Evolutionary conservation across 2,329 filamentous ascomycete genomes (phyloP), one percentile per base, ranked within the genome.

Genomic region (Epichloe uncinata): DNA sequence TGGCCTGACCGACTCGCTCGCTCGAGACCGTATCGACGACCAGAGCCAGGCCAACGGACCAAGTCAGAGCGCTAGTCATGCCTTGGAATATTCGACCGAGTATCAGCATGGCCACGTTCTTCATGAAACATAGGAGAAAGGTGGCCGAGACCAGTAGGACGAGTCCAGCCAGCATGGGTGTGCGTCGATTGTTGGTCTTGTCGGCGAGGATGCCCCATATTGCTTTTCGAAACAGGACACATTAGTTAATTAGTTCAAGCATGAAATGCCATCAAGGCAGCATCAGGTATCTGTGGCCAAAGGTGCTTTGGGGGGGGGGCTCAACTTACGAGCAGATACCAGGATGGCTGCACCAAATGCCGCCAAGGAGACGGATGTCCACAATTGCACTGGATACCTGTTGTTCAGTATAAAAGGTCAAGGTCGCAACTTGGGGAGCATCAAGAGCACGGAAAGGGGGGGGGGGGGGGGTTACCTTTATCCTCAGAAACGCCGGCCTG

Each of bases 131-230:
- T 37, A 67, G 56, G 20, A 66, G 56, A 4, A 62, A 46, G 7
- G 64, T 66, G 13, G 64, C 57, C 11, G 57, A 61, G 42, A 53
- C 50, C 15, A 67, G 48, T 18, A 62, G 49, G 2, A 64, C 26
- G 9, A 67, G 58, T 22, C 64, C 64, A 35, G 57, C 50, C 40
- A 67, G 58, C 64, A 67, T 65, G 20, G 63, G 64, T 2, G 59
- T 45, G 26, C 59, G 59, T 12, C 64, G 62, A 45, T 62, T 61
- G 40, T 60, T 60, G 37, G 60, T 63, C 22, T 61, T 60, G 50
- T 66, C 65, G 36, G 65, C 65, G 30, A 67, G 55, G 43, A 64
- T 62, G 15, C 64, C 64, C 64, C 64, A 66, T 35, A 66, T 45
- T 18, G 64, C 64, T 66, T 48, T 45, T 33, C 5, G 12, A 22